Evolutionary conservation across 2,329 filamentous ascomycete species (phyloP).

Genomic region (Neonectria ditissima): DNA sequence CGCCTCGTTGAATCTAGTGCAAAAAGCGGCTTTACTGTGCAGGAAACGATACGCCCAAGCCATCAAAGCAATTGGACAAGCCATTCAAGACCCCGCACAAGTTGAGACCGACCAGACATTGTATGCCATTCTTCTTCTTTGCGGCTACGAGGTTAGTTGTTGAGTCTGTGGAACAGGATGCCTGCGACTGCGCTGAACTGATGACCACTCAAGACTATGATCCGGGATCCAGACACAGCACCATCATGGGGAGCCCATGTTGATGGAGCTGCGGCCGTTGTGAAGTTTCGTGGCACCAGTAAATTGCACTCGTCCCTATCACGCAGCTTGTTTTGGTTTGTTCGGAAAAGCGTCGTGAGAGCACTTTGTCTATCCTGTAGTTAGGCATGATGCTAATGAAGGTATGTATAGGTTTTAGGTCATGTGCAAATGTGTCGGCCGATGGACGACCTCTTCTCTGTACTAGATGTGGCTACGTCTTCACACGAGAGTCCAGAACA

Average conservation of each 20-base stretch:
- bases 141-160: slow-evolving; percentile 28
- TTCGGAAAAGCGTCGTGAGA: slow-evolving; percentile 26
- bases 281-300: neutral
- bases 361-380: neutral
- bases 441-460: slow-evolving; percentile 2
- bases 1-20: slow-evolving; percentile 13
- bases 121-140: slow-evolving; percentile 26
- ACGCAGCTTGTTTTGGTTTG: slow-evolving; percentile 24
- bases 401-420: slow-evolving; percentile 1
- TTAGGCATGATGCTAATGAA: neutral
- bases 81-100: slow-evolving; percentile 20
- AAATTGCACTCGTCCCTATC: slow-evolving; percentile 8
- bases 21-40: slow-evolving; percentile 1
- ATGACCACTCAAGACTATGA: slow-evolving; percentile 17
- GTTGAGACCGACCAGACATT: slow-evolving; percentile 11
- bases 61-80: slow-evolving; percentile 7
- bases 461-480: neutral
- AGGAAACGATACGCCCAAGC: slow-evolving; percentile 21
- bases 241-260: slow-evolving; percentile 21
- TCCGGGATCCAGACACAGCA: slow-evolving; percentile 1
- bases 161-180: neutral
- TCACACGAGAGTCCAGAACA: slow-evolving; percentile 2
- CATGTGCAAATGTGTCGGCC: slow-evolving; percentile 13
- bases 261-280: slow-evolving; percentile 17
- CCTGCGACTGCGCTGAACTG: neutral